phyloP scores from a whole-genome alignment of 1,139 yeast species.

The Debaryomyces sp. region DNA sequence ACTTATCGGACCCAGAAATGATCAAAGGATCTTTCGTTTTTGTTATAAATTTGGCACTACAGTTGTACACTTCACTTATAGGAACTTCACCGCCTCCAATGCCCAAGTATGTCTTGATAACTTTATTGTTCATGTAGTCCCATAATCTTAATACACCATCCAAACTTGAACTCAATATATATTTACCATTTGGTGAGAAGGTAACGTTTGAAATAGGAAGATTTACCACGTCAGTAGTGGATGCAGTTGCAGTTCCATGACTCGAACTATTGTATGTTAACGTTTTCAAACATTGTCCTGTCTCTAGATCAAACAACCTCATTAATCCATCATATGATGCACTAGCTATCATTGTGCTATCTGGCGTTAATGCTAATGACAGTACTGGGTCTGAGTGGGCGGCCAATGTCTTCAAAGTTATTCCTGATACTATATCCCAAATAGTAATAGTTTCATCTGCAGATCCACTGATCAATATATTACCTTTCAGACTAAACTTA shows the following conservation, averaged over 20 bases:
- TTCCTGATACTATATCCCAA: slow-evolving; percentile 83
- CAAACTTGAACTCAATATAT: slow-evolving; percentile 73
- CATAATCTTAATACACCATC: slow-evolving; percentile 80
- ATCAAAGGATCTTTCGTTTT: slow-evolving; percentile 41
- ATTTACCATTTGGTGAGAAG: slow-evolving; percentile 83
- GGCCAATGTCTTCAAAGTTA: slow-evolving; percentile 74
- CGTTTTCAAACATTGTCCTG: slow-evolving; percentile 92
- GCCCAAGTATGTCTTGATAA: slow-evolving; percentile 72
- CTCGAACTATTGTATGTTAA: slow-evolving; percentile 71
- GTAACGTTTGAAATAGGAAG: slow-evolving; percentile 75
- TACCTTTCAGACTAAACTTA: slow-evolving; percentile 75
- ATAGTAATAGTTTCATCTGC: slow-evolving; percentile 89
- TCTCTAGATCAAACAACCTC: slow-evolving; percentile 82
- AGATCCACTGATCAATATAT: slow-evolving; percentile 77
- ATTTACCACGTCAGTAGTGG: slow-evolving; percentile 47
- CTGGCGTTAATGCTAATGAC: slow-evolving; percentile 71
- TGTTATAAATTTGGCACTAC: slow-evolving; percentile 53
- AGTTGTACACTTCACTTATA: slow-evolving; percentile 47
- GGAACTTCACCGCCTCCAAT: slow-evolving; percentile 23
- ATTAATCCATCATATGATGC: slow-evolving; percentile 91
- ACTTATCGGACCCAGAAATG: slow-evolving; percentile 68
- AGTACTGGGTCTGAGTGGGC: slow-evolving; percentile 95
- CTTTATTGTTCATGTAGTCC: slow-evolving; percentile 80
- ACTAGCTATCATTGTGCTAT: slow-evolving; percentile 81
- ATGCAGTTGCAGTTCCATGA: slow-evolving; percentile 62